A percentile compares a stretch with the other conserved stretches of the same genome.
Evolutionary conservation across 768 basidiomycete genomes (phyloP).

Genomic region (Boletus coccyginus): DNA sequence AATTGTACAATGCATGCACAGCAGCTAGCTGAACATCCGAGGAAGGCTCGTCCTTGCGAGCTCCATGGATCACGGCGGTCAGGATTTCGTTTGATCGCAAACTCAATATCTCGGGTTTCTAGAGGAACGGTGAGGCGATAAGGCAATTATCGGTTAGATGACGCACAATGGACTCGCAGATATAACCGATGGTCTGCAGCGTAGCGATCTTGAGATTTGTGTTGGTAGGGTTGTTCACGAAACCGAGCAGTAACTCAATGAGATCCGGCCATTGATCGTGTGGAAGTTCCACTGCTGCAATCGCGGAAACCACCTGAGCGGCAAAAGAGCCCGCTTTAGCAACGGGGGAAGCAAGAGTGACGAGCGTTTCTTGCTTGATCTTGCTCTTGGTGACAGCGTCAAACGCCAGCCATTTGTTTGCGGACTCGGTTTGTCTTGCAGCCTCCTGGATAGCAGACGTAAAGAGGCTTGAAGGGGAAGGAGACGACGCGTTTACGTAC

Average conservation of each 20-base stretch:
- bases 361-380: constrained; percentile 85
- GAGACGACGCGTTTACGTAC: constrained; percentile 50
- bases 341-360: constrained; percentile 72
- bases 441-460: constrained; percentile 52
- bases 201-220: constrained; percentile 80
- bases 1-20: constrained; percentile 90
- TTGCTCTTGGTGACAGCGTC: constrained; percentile 63
- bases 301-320: constrained; percentile 91
- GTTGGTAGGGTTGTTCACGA: constrained; percentile 74
- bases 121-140: constrained; percentile 6
- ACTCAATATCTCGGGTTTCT: constrained; percentile 93
- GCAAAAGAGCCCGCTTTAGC: constrained; percentile 81
- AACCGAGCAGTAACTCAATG: constrained; percentile 82
- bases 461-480: constrained; percentile 12
- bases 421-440: constrained; percentile 70
- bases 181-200: constrained; percentile 92
- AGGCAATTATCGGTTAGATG: constrained; percentile 1
- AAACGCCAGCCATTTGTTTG: constrained; percentile 80
- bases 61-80: constrained; percentile 97
- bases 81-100: constrained; percentile 94
- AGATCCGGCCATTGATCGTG: constrained; percentile 86
- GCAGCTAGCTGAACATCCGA: constrained; percentile 90
- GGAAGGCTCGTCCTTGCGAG: constrained; percentile 92
- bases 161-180: constrained; percentile 95
- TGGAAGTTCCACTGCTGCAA: constrained; percentile 92